Conservation (phyloP, 148 eudicot species). For the Cornus florida region DNA sequence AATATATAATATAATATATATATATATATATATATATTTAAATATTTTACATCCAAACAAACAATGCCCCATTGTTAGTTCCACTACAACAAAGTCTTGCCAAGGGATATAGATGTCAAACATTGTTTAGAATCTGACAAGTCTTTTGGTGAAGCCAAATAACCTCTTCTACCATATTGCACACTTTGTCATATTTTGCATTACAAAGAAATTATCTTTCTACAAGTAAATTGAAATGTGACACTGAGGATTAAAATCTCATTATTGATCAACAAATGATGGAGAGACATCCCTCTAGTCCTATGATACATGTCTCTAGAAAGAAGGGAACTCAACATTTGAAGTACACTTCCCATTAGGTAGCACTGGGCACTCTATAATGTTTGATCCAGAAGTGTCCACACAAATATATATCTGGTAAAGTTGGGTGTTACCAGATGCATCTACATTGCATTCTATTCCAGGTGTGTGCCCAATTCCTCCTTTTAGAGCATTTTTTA, state of each 20-base stretch:
- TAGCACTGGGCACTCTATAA: slow-evolving; percentile 50
- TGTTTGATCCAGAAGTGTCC: slow-evolving; percentile 39
- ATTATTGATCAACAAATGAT: not conserved
- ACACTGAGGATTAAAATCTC: not conserved
- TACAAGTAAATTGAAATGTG: not conserved
- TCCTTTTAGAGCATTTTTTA: slow-evolving; percentile 45
- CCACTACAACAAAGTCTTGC: too few species aligned
- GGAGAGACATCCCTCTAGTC: not conserved
- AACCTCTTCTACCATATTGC: too few species aligned
- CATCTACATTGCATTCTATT: slow-evolving; percentile 67
- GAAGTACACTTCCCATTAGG: slow-evolving; percentile 50
- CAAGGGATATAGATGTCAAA: too few species aligned
- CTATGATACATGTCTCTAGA: slow-evolving; percentile 27
- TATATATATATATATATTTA: too few species aligned
- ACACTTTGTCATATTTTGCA: too few species aligned
- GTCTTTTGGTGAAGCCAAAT: too few species aligned
- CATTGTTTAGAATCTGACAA: too few species aligned
- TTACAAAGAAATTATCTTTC: too few species aligned
- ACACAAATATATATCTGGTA: slow-evolving; percentile 77
- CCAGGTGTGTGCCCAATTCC: slow-evolving; percentile 59
- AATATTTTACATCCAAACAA: too few species aligned
- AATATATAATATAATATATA: too few species aligned
- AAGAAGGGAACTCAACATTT: slow-evolving; percentile 48
- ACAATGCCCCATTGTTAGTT: too few species aligned
- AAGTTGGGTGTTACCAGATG: slow-evolving; percentile 61